Evolutionary conservation across 2,329 filamentous ascomycete species (phyloP), one percentile per base, ranked within the genome.

Genomic region (Pseudogymnoascus sp.): DNA sequence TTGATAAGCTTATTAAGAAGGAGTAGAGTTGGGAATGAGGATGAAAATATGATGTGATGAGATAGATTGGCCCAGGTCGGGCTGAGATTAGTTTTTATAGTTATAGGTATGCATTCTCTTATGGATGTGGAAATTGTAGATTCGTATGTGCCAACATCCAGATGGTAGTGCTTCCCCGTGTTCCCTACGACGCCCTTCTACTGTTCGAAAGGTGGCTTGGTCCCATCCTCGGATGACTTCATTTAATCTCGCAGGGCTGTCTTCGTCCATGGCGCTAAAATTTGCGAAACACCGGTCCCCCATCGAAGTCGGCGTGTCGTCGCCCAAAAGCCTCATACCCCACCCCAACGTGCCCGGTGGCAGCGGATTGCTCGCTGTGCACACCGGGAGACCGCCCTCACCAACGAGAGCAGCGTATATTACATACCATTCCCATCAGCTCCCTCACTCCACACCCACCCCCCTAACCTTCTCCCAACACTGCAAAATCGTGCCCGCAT

Each of bases 1-100:
- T 94, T 73, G 84, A 86, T 41, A 80, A 80, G 67, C 80, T 90
- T 69, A 87, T 92, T 67, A 81, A 84, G 77, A 87, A 87, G 77
- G 80, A 79, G 21, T 81, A 72, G 66, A 59, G 23, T 26, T 12
- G 23, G 12, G 7, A 1, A 29, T 14, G n/a, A 23, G 43, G 23
- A 49, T 49, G 6, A 26, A 49, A n/a, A 49, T 49, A 14, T 49
- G 43, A 29, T 49, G 23, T 49, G 43, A 29, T 29, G 43, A 10
- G 43, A 49, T 49, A 49, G 43, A 31, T 29, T 4, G 3, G 23
- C 21, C 14, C 41, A n/a, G 41, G 21, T 26, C n/a, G 41, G 12
- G 41, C 21, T 23, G 12, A 2, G 11, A 14, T 43, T 43, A 23
- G 39, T 23, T 43, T 43, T 29, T n/a, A 33, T 33, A 33, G 29